Evolutionary conservation across 2,329 filamentous ascomycete species (phyloP).

Genomic region (Microdochium bolleyi): DNA sequence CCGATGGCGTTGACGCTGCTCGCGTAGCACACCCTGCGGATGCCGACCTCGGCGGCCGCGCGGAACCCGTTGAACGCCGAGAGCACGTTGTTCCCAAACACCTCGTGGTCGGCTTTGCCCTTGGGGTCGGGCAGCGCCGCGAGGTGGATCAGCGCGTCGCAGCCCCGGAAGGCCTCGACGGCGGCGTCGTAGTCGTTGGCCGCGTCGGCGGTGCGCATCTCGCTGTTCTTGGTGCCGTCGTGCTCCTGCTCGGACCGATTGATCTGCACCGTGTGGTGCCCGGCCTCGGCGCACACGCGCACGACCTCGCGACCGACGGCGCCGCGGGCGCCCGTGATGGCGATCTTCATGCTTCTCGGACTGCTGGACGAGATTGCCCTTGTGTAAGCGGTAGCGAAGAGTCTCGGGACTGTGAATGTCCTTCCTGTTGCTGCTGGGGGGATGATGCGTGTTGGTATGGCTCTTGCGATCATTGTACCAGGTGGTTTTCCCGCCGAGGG

Average conservation of each 20-base stretch:
- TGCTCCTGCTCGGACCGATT: constrained; percentile 19
- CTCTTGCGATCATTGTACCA: background rate
- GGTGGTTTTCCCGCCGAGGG: background rate
- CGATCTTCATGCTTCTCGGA: constrained; percentile 23
- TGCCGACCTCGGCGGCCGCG: constrained; percentile 23
- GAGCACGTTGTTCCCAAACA: constrained; percentile 27
- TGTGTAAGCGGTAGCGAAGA: background rate
- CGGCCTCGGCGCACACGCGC: constrained; percentile 19
- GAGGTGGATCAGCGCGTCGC: constrained; percentile 27
- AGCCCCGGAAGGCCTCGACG: constrained; percentile 20
- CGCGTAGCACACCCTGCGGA: constrained; percentile 19
- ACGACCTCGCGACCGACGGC: constrained; percentile 19
- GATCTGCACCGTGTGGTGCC: constrained; percentile 23
- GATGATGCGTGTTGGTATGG: background rate
- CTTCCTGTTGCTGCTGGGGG: background rate
- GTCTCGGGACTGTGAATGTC: background rate
- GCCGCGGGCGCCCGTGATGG: constrained; percentile 28
- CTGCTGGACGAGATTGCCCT: background rate
- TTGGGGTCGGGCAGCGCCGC: constrained; percentile 26
- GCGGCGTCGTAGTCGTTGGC: constrained; percentile 22
- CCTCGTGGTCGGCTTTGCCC: constrained; percentile 18
- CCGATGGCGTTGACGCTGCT: constrained; percentile 28
- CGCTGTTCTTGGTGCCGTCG: constrained; percentile 19
- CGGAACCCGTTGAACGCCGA: constrained; percentile 28
- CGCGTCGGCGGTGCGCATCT: constrained; percentile 23